phyloP scores from a whole-genome alignment of 1,284 basidiomycete species.

The Ceratobasidium sp. region DNA sequence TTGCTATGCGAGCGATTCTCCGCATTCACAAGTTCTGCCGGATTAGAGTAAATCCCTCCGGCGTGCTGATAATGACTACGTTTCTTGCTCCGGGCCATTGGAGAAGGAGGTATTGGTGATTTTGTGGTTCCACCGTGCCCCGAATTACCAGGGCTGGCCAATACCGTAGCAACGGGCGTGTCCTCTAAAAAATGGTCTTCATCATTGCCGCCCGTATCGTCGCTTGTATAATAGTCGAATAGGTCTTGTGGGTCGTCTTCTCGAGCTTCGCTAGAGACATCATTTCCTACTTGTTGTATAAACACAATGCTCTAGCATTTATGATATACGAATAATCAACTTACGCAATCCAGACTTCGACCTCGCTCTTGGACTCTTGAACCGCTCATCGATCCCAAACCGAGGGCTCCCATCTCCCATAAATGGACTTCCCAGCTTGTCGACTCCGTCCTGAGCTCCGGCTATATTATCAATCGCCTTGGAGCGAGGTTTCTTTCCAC shows the following conservation, averaged over 20 bases:
- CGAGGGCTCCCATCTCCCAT: conserved; percentile 44
- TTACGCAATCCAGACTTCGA: conserved; percentile 35
- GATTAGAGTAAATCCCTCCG: neutral
- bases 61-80: conserved; percentile 5
- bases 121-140: neutral
- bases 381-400: conserved; percentile 42
- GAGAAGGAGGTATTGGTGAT: neutral
- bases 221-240: conserved; percentile 24
- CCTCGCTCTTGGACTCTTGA: conserved; percentile 31
- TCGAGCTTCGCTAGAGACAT: neutral
- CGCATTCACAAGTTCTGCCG: neutral
- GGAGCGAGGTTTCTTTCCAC: neutral
- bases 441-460: neutral
- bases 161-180: conserved; percentile 11
- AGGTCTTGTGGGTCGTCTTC: conserved; percentile 7
- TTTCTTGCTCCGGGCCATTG: conserved; percentile 14
- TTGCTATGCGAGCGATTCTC: neutral
- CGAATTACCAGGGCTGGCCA: conserved; percentile 18
- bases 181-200: conserved; percentile 3
- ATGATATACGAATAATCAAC: neutral
- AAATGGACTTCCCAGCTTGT: conserved; percentile 33
- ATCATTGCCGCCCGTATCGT: neutral
- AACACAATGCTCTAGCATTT: neutral
- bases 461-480: conserved; percentile 2
- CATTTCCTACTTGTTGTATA: conserved; percentile 5